Evolutionary conservation across 83 land plant species (phyloP).

Genomic region (Thuja plicata): DNA sequence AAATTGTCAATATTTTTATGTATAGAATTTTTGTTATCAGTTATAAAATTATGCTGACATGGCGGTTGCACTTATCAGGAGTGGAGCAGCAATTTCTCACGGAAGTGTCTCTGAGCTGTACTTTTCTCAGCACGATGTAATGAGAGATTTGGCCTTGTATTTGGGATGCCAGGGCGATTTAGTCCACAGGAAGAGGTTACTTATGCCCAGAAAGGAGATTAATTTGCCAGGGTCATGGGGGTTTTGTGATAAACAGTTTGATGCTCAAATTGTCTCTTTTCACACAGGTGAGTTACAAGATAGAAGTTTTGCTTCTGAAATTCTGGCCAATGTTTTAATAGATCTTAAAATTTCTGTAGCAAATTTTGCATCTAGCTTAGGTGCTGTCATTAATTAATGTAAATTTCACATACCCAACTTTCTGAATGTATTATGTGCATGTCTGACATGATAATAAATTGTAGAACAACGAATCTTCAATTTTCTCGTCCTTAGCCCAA

Average conservation of each 20-base stretch:
- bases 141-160: constrained; percentile 63
- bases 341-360: too few species aligned
- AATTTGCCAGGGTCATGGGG: constrained; percentile 54
- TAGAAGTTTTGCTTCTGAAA: too few species aligned
- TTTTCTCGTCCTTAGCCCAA: too few species aligned
- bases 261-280: constrained; percentile 58
- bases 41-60: neutral
- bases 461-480: too few species aligned
- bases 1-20: too few species aligned
- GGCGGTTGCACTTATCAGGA: neutral
- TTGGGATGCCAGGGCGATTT: constrained; percentile 16
- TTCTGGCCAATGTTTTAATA: too few species aligned
- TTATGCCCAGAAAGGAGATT: constrained; percentile 56
- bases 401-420: too few species aligned
- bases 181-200: constrained; percentile 27
- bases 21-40: neutral
- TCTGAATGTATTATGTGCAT: too few species aligned
- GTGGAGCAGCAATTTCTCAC: constrained; percentile 38
- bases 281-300: constrained; percentile 44
- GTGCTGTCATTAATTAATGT: too few species aligned
- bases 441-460: too few species aligned
- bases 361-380: too few species aligned
- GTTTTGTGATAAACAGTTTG: constrained; percentile 29
- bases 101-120: constrained; percentile 42
- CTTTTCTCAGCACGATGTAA: constrained; percentile 55